A percentile compares a stretch with the other conserved stretches of the same genome.
These are phyloP conservation scores for Onygena corvina DNA, from an alignment of 2,329 filamentous ascomycete genomes.

Conservation along the genomic window DNA sequence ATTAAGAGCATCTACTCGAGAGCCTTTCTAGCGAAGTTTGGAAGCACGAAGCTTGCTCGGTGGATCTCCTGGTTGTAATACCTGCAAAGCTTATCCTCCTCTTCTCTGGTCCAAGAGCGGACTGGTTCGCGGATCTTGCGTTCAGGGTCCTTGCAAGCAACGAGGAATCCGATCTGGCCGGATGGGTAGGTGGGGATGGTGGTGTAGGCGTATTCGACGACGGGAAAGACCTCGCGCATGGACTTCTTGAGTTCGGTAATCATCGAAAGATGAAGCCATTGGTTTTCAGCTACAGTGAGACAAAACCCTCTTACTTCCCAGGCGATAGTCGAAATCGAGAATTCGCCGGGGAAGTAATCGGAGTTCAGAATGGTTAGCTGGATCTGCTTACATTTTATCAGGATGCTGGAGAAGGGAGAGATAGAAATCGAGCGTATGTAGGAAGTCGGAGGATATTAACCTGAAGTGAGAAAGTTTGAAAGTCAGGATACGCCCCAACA, in stretches of 20 bases:
- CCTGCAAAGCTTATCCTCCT: slow-evolving; percentile 83
- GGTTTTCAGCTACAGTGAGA: slow-evolving; percentile 69
- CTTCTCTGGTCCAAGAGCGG: slow-evolving; percentile 67
- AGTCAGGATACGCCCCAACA: slow-evolving; percentile 11
- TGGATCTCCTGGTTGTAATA: slow-evolving; percentile 99
- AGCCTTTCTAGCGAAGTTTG: slow-evolving; percentile 78
- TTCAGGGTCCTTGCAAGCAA: slow-evolving; percentile 88
- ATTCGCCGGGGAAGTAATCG: neutral
- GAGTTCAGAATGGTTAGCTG: slow-evolving; percentile 18
- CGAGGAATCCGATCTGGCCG: slow-evolving; percentile 99
- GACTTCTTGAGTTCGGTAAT: slow-evolving; percentile 94
- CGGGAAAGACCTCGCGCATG: slow-evolving; percentile 93
- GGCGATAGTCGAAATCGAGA: neutral
- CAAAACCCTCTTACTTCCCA: neutral
- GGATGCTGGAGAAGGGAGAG: slow-evolving; percentile 18
- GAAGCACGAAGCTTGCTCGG: slow-evolving; percentile 84
- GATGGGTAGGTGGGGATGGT: slow-evolving; percentile 98
- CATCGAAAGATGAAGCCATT: slow-evolving; percentile 92
- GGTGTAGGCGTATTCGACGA: slow-evolving; percentile 93
- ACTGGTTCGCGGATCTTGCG: slow-evolving; percentile 76
- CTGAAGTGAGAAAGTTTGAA: slow-evolving; percentile 4
- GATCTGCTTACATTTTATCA: slow-evolving; percentile 13
- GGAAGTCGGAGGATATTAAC: slow-evolving; percentile 8
- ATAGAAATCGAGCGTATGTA: slow-evolving; percentile 22
- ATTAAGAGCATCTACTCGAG: slow-evolving; percentile 9